Evolutionary conservation across 305 asterid genomes (phyloP), one percentile per base, ranked within the genome.

Genomic region (Lippia alba): DNA sequence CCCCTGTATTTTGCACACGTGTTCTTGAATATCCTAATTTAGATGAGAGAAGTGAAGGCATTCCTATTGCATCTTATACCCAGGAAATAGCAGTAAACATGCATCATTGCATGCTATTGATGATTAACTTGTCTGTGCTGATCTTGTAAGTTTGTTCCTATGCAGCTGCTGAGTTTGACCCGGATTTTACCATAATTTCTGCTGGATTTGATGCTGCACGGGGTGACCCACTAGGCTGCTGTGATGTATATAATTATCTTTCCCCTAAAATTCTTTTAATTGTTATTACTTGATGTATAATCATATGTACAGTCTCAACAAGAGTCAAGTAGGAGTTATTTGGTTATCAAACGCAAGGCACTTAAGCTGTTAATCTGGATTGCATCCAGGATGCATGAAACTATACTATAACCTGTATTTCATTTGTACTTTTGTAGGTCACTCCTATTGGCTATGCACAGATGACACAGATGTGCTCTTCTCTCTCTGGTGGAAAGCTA

Each of bases 141-240:
- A 80, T 74, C 71, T 64, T 68, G 50, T 70, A 18, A 51, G 36
- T 72, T 65, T 73, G 58, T 60, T 70, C 67, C 67, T 51, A 74
- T 90, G 82, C 97, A 94, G 99, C 94, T 71, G 84, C 90, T 60
- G 91, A 85, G 76, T 94, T 88, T 75, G 84, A 83, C 78, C 97
- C 99, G 54, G 99, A 94, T 76, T 89, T 91, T 61, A 94, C 96
- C 4, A 91, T 94, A 67, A 91, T 94, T 66, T 94, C 99, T 75
- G 97, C 99, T 70, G 99, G 99, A 81, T 94, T 94, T 87, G 99
- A 94, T 86, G 99, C 99, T 79, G 99, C 99, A 50, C 87, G 97
- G 71, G 97, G 91, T 44, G 99, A 94, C 76, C 99, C 99, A 64
- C 97, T 91, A 75, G 99, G 99, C 71, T 81, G 97, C 83, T 94